Evolutionary conservation across 192 early-diverging fungal species (phyloP), one percentile per base, ranked within the genome.

Genomic region (Oehlia diaphana): DNA sequence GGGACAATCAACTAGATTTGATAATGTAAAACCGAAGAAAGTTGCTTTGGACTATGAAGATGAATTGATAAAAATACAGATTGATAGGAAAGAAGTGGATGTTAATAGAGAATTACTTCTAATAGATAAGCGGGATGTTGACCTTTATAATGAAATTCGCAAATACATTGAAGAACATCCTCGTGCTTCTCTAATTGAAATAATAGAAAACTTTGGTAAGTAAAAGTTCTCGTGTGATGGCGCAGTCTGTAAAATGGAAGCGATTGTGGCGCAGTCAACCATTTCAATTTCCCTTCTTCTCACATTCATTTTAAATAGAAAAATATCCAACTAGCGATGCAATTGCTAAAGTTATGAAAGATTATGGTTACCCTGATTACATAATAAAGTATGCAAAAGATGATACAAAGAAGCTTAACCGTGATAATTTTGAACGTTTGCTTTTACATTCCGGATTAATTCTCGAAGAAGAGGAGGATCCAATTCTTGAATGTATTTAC

Each of bases 271-370:
- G 23, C 21, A 21, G 7, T 47, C 37, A 14, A 47, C 33, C 44
- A 16, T 16, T 19, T 21, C 28, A 63, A 16, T 16, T 19, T 21
- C 28, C 21, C 12, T 37, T 14, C n/a, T 4, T 14, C 14, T 28
- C n/a, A 28, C 14, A 14, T 49, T 47, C 10, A 37, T 16, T 31
- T 10, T 63, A n/a, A 77, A 50, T 61, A 85, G 84, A 78, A 44
- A 75, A 81, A 9, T 70, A 81, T 33, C 78, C 83, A 49, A 81
- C 73, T 6, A 77, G 80, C 4, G 84, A 85, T 83, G 84, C 84
- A 7, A 69, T 85, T 39, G 84, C 84, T 44, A 83, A 83, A 68
- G 76, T 85, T 58, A 70, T 85, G n/a, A 81, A 80, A 53, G 82
- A 70, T 21, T 81, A 82, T 21, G 80, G 78, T 28, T 82, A 78